phyloP scores from a whole-genome alignment of 257 asterid genomes.

The Solanum infundibuliforme region DNA sequence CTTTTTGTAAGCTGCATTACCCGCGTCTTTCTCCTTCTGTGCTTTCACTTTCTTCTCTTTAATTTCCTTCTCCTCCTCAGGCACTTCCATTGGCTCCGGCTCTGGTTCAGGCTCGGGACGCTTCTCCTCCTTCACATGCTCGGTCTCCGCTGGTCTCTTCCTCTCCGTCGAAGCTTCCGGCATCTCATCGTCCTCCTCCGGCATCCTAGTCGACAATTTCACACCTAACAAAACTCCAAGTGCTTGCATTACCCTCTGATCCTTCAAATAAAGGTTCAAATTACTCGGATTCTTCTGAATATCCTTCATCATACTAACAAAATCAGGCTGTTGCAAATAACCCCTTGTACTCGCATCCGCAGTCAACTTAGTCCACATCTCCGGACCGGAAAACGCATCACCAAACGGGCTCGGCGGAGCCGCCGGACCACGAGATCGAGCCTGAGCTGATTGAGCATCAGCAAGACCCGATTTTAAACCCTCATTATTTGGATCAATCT shows the following conservation, averaged over 20 bases:
- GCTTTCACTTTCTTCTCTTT: conserved; percentile 49
- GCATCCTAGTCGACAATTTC: conserved; percentile 41
- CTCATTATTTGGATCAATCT: conserved; percentile 74
- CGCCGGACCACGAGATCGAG: conserved; percentile 18
- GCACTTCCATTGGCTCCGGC: conserved; percentile 40
- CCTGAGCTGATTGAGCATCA: conserved; percentile 55
- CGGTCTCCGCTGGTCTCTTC: conserved; percentile 36
- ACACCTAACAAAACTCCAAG: conserved; percentile 67
- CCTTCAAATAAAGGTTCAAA: conserved; percentile 61
- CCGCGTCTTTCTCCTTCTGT: conserved; percentile 76
- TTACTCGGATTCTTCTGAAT: conserved; percentile 64
- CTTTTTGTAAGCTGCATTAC: conserved; percentile 85
- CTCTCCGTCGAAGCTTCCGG: conserved; percentile 34
- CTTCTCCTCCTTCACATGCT: conserved; percentile 36
- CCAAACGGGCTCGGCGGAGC: conserved; percentile 46
- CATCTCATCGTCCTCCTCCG: conserved; percentile 40
- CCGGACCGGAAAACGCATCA: conserved; percentile 38
- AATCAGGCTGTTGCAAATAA: conserved; percentile 69
- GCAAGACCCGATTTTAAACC: conserved; percentile 71
- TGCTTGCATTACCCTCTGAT: conserved; percentile 83
- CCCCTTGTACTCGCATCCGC: conserved; percentile 56
- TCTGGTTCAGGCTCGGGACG: conserved; percentile 31
- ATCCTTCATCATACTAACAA: conserved; percentile 74
- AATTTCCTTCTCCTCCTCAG: conserved; percentile 43
- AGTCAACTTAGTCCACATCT: conserved; percentile 56